A percentile compares a stretch with the other conserved stretches of the same genome.
These are phyloP conservation scores for Lodderomyces elongisporus DNA, from an alignment of 1,139 yeast species.

Conservation along the genomic window DNA sequence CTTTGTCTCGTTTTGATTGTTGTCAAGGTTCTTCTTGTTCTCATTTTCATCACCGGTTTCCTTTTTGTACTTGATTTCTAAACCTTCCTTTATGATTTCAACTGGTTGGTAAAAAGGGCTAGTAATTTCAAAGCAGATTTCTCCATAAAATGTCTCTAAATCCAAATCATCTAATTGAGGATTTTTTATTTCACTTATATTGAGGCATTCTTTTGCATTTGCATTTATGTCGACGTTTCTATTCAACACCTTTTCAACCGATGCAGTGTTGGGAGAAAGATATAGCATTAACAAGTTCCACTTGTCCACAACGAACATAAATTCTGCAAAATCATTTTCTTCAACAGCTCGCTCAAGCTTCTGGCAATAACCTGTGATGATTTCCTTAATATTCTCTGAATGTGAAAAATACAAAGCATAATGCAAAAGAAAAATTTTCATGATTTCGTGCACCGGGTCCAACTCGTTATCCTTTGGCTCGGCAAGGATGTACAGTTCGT, in stretches of 20 bases:
- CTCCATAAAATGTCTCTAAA: constrained; percentile 23
- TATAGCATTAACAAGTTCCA: constrained; percentile 40
- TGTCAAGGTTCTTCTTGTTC: too few species aligned
- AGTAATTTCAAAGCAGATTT: constrained; percentile 16
- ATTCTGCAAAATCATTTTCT: constrained; percentile 29
- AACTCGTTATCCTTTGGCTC: constrained; percentile 52
- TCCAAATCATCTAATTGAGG: constrained; percentile 21
- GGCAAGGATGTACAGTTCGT: constrained; percentile 38
- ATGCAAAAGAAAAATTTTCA: constrained; percentile 44
- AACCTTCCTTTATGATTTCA: constrained; percentile 2
- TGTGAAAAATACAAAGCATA: constrained; percentile 38
- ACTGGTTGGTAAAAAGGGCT: constrained; percentile 13
- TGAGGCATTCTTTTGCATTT: constrained; percentile 24
- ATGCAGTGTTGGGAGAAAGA: constrained; percentile 26
- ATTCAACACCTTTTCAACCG: constrained; percentile 9
- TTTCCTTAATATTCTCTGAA: constrained; percentile 30
- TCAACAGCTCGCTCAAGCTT: constrained; percentile 28
- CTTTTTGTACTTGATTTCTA: background rate
- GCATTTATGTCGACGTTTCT: constrained; percentile 27
- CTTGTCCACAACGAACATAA: constrained; percentile 35
- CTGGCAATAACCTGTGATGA: constrained; percentile 30
- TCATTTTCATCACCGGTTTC: constrained; percentile 4
- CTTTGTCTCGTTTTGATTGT: background rate
- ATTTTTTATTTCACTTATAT: constrained; percentile 13
- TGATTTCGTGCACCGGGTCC: constrained; percentile 71